A percentile compares a stretch with the other conserved stretches of the same genome.
phyloP scores from a whole-genome alignment of 306 rosid genomes.

The Lathyrus oleraceus region DNA sequence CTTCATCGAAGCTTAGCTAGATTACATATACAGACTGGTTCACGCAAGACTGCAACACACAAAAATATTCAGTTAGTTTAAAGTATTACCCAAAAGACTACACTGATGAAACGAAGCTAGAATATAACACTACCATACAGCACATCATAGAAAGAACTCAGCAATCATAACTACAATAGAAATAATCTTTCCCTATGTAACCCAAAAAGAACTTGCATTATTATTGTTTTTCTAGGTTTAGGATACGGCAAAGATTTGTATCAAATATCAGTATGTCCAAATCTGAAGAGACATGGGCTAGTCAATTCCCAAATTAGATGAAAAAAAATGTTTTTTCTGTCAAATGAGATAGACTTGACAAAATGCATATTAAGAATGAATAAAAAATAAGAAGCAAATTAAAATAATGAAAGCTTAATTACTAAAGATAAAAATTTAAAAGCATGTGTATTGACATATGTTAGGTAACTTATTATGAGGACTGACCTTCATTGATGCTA shows the following conservation, averaged over 20 bases:
- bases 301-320: constrained; percentile 8
- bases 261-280: not conserved
- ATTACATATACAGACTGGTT: not conserved
- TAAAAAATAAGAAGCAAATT: not conserved
- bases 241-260: not conserved
- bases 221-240: not conserved
- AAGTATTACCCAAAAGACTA: not conserved
- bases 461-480: not conserved
- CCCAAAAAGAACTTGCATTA: not conserved
- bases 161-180: not conserved
- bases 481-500: constrained; percentile 34
- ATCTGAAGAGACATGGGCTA: not conserved
- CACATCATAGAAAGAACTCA: not conserved
- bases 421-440: not conserved
- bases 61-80: constrained; percentile 8
- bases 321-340: not conserved
- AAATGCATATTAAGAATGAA: not conserved
- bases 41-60: constrained; percentile 21
- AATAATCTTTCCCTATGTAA: not conserved
- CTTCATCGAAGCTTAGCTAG: constrained; percentile 23
- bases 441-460: not conserved
- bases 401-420: not conserved
- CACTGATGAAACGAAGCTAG: not conserved
- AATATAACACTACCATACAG: not conserved
- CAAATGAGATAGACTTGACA: not conserved